A percentile compares a stretch with the other conserved stretches of the same genome.
phyloP scores from a whole-genome alignment of 768 basidiomycete genomes.

The Collybia nuda region DNA sequence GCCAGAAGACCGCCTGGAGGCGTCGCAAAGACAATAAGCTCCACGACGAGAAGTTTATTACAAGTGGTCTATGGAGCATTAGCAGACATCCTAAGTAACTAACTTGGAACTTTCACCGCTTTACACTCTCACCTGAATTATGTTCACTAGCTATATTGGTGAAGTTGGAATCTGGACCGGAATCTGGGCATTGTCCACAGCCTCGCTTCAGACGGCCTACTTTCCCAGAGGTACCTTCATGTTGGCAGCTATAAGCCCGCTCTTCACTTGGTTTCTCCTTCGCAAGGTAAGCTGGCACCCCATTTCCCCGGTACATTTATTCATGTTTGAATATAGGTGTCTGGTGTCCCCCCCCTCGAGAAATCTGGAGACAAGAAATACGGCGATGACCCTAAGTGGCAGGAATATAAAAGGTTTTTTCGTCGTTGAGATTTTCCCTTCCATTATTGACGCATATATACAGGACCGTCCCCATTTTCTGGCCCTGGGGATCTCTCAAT shows the following conservation, averaged over 20 bases:
- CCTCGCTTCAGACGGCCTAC: constrained; percentile 42
- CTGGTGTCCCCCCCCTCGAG: constrained; percentile 75
- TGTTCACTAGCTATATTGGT: constrained; percentile 56
- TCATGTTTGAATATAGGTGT: constrained; percentile 34
- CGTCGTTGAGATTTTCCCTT: background rate
- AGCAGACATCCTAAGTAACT: constrained; percentile 75
- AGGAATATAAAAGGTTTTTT: constrained; percentile 56
- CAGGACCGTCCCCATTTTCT: constrained; percentile 44
- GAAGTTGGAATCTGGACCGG: constrained; percentile 73
- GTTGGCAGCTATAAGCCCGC: constrained; percentile 54
- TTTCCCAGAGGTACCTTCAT: constrained; percentile 45
- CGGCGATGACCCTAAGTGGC: constrained; percentile 52
- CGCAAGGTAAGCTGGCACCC: constrained; percentile 39
- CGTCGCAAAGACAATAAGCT: constrained; percentile 55
- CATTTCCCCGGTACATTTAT: background rate
- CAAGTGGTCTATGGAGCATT: constrained; percentile 63
- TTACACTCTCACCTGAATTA: background rate
- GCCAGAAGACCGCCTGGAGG: constrained; percentile 67
- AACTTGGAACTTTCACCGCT: background rate
- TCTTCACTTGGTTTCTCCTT: constrained; percentile 64
- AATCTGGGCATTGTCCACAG: constrained; percentile 57
- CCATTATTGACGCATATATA: background rate
- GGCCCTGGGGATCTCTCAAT: constrained; percentile 40
- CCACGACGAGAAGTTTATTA: constrained; percentile 72
- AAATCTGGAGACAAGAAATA: constrained; percentile 53